These are phyloP conservation scores for Nemania serpens DNA, from an alignment of 2,329 filamentous ascomycete genomes.

Conservation along the genomic window DNA sequence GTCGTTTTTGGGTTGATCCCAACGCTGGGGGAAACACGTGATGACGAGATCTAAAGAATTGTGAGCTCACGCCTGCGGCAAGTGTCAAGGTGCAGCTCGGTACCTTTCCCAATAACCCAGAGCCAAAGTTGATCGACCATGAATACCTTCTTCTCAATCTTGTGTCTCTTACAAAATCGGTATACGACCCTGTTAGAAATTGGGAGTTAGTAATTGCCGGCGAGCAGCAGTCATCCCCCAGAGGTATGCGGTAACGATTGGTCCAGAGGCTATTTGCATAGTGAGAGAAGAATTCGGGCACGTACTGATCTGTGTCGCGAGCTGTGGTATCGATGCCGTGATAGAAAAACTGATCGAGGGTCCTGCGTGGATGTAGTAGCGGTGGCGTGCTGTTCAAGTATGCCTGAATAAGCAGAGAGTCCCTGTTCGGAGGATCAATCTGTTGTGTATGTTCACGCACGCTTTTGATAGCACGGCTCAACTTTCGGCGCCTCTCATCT, in stretches of 20 bases:
- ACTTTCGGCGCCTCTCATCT: conserved; percentile 55
- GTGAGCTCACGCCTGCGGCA: conserved; percentile 9
- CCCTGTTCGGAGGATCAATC: conserved; percentile 38
- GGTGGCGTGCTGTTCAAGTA: conserved; percentile 52
- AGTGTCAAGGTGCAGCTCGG: background rate
- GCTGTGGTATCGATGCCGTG: conserved; percentile 65
- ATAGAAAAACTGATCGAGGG: conserved; percentile 69
- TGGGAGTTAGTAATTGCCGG: background rate
- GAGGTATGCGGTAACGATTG: background rate
- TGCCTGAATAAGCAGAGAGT: conserved; percentile 53
- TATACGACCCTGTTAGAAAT: conserved; percentile 55
- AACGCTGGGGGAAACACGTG: conserved; percentile 62
- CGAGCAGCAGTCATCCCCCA: background rate
- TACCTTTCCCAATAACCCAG: conserved; percentile 58
- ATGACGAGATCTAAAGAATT: conserved; percentile 57
- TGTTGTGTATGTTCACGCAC: conserved; percentile 41
- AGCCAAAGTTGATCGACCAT: conserved; percentile 74
- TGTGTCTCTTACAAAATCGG: conserved; percentile 52
- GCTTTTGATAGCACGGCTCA: conserved; percentile 57
- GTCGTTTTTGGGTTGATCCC: conserved; percentile 65
- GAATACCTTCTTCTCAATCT: conserved; percentile 61
- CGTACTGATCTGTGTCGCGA: conserved; percentile 61
- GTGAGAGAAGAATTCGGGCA: background rate
- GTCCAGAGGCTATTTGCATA: background rate
- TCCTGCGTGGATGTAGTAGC: conserved; percentile 65